phyloP scores from a whole-genome alignment of 192 early-diverging fungal genomes.

The Linnemannia hyalina region DNA sequence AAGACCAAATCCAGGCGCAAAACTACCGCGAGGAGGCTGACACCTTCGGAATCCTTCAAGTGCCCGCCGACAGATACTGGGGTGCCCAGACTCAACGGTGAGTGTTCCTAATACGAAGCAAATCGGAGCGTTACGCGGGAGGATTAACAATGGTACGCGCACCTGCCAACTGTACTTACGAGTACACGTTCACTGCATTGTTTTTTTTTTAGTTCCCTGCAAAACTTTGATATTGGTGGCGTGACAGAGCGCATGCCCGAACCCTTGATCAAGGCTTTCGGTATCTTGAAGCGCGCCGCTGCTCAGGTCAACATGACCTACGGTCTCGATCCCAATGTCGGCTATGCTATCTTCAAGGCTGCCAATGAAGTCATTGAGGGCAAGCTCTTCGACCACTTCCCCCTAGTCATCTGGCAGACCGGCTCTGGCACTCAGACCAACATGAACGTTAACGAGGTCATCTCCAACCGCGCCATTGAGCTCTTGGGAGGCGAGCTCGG shows the following conservation, averaged over 20 bases:
- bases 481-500: constrained; percentile 90
- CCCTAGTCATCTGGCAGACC: constrained; percentile 97
- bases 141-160: no score
- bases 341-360: constrained; percentile 89
- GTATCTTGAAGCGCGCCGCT: constrained; percentile 94
- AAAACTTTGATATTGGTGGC: constrained; percentile 98
- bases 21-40: constrained; percentile 79
- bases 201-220: constrained; percentile 72
- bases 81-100: constrained; percentile 95
- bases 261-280: constrained; percentile 93
- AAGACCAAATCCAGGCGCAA: constrained; percentile 47
- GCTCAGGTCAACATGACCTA: constrained; percentile 93
- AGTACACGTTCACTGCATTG: neutral
- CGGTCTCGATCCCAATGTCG: constrained; percentile 82
- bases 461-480: constrained; percentile 98
- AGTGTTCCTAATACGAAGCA: neutral
- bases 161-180: neutral
- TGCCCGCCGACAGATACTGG: constrained; percentile 96
- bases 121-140: neutral
- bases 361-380: constrained; percentile 93
- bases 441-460: constrained; percentile 97
- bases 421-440: constrained; percentile 98
- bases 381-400: constrained; percentile 93
- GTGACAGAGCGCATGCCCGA: constrained; percentile 93
- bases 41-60: constrained; percentile 93